Percentiles rank a stretch among this genome's conserved stretches.
Conservation (phyloP, 805 yeast genomes). For the Limtongia smithiae region DNA sequence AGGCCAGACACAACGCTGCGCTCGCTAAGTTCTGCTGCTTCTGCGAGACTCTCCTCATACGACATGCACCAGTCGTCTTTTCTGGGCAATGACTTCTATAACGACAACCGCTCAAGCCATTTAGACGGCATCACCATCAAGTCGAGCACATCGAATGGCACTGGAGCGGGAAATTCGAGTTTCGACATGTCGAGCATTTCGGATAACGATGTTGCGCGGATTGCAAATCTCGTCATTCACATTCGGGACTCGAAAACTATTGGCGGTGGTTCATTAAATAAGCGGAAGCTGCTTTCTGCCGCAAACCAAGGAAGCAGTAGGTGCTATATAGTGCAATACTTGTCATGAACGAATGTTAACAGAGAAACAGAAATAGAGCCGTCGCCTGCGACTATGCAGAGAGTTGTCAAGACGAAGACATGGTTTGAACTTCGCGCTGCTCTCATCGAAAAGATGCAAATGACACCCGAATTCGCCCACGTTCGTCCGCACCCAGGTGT, state of each 20-base stretch:
- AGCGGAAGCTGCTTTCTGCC: neutral
- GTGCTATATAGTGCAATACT: neutral
- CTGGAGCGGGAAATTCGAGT: neutral
- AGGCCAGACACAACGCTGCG: no score
- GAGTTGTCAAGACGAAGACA: slow-evolving; percentile 20
- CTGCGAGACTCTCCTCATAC: no score
- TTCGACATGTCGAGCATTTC: neutral
- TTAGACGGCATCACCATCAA: neutral
- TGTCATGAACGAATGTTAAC: slow-evolving; percentile 1
- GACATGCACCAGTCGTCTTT: no score
- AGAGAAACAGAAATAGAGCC: neutral
- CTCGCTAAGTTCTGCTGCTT: no score
- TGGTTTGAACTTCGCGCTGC: slow-evolving; percentile 25
- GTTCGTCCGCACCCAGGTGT: slow-evolving; percentile 15
- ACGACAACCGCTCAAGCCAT: neutral
- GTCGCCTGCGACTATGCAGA: slow-evolving; percentile 17
- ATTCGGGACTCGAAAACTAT: slow-evolving; percentile 16
- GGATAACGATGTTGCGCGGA: slow-evolving; percentile 20
- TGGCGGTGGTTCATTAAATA: neutral
- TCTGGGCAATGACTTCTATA: no score
- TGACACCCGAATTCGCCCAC: neutral
- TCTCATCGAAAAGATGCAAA: slow-evolving; percentile 14
- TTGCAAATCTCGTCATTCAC: slow-evolving; percentile 23
- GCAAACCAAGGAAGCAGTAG: neutral
- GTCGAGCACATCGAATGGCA: neutral